Conservation (phyloP, 306 rosid genomes). For the Dalbergia cultrata region DNA sequence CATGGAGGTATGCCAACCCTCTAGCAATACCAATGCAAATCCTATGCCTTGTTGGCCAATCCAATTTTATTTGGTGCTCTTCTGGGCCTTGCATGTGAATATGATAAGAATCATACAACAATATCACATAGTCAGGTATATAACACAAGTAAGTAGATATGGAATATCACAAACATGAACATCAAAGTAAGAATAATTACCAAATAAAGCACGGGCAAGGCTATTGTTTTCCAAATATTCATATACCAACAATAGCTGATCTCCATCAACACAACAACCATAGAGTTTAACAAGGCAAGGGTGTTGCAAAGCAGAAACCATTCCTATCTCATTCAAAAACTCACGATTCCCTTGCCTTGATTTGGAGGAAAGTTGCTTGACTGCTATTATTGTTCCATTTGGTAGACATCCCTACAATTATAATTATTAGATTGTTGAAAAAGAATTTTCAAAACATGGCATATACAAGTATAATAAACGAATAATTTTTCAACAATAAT, state of each 20-base stretch:
- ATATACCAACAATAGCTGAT: slow-evolving; percentile 62
- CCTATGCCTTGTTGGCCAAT: slow-evolving; percentile 69
- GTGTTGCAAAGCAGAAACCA: slow-evolving; percentile 70
- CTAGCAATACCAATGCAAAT: slow-evolving; percentile 73
- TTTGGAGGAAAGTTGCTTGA: slow-evolving; percentile 67
- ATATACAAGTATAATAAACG: background rate
- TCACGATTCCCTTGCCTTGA: slow-evolving; percentile 75
- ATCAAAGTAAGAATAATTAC: slow-evolving; percentile 42
- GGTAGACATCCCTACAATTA: slow-evolving; percentile 58
- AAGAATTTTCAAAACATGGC: background rate
- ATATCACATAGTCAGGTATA: background rate
- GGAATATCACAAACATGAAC: background rate
- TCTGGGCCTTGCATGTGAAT: slow-evolving; percentile 42
- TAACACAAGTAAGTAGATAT: background rate
- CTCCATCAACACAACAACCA: slow-evolving; percentile 71
- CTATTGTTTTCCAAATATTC: slow-evolving; percentile 72
- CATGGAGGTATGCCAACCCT: slow-evolving; percentile 81
- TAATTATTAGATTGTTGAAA: background rate
- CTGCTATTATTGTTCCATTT: slow-evolving; percentile 64
- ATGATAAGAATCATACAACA: slow-evolving; percentile 6
- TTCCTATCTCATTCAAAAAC: slow-evolving; percentile 69
- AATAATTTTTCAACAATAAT: background rate
- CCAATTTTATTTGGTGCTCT: slow-evolving; percentile 42
- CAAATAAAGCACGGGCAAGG: slow-evolving; percentile 64
- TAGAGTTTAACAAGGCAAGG: slow-evolving; percentile 66